A percentile compares a stretch with the other conserved stretches of the same genome.
phyloP scores from a whole-genome alignment of 257 asterid species.

The Solanum appendiculatum region DNA sequence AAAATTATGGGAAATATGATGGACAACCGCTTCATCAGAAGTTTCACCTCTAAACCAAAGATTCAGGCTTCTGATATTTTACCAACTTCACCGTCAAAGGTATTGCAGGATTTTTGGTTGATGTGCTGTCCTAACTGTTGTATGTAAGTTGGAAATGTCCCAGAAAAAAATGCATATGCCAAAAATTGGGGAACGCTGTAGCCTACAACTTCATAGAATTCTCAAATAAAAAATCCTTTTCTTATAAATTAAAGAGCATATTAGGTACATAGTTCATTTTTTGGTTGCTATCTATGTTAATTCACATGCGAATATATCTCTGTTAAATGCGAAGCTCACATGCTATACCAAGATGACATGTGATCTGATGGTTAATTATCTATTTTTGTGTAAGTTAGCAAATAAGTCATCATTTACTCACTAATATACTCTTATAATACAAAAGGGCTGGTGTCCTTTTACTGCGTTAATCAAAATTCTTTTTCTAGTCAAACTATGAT shows the following conservation, averaged over 20 bases:
- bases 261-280: neutral
- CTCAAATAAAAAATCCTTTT: neutral
- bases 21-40: conserved; percentile 78
- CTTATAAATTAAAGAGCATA: neutral
- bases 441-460: neutral
- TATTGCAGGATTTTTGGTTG: conserved; percentile 6
- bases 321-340: neutral
- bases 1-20: conserved; percentile 90
- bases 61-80: conserved; percentile 35
- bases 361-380: neutral
- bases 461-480: neutral
- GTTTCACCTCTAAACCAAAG: conserved; percentile 73
- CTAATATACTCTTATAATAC: neutral
- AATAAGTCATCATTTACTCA: neutral
- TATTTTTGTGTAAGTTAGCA: neutral
- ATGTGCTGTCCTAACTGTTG: neutral
- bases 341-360: neutral
- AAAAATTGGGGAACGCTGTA: neutral
- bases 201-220: neutral
- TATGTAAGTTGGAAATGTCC: neutral
- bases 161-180: neutral
- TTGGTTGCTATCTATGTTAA: neutral
- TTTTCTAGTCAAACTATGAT: neutral
- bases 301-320: neutral
- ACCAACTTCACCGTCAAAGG: conserved; percentile 81